These are phyloP conservation scores for Bipolaris bicolor DNA, from an alignment of 2,329 filamentous ascomycete genomes.

Conservation along the genomic window DNA sequence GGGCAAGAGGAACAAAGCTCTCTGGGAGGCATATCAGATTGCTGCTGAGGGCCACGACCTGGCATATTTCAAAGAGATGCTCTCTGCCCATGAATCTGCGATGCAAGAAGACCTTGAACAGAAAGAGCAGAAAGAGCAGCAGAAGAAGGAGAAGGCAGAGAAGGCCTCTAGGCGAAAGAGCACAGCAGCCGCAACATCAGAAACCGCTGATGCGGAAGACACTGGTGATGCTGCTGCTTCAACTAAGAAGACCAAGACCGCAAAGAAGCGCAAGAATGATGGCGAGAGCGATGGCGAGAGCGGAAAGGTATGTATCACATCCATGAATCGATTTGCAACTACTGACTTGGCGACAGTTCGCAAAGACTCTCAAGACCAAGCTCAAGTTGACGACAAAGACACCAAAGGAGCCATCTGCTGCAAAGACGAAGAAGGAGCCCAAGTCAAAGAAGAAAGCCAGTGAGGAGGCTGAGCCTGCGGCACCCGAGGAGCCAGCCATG, in stretches of 20 bases:
- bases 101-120: constrained; percentile 65
- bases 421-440: constrained; percentile 66
- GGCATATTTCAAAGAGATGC: constrained; percentile 80
- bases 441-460: constrained; percentile 59
- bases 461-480: constrained; percentile 63
- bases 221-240: constrained; percentile 47
- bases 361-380: constrained; percentile 60
- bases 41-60: constrained; percentile 80
- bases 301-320: constrained; percentile 57
- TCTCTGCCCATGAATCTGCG: constrained; percentile 65
- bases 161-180: constrained; percentile 58
- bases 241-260: constrained; percentile 44
- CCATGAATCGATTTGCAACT: not conserved
- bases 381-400: constrained; percentile 54
- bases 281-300: constrained; percentile 71
- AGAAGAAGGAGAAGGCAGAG: constrained; percentile 65
- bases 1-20: constrained; percentile 81
- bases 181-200: constrained; percentile 37
- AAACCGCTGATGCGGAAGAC: constrained; percentile 50
- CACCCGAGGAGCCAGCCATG: constrained; percentile 59
- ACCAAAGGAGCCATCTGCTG: constrained; percentile 45
- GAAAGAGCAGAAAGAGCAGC: constrained; percentile 66
- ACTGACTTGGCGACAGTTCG: constrained; percentile 49
- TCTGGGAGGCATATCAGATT: constrained; percentile 79
- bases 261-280: constrained; percentile 79